phyloP scores from a whole-genome alignment of 148 eudicot species.

The Chenopodium suecicum region DNA sequence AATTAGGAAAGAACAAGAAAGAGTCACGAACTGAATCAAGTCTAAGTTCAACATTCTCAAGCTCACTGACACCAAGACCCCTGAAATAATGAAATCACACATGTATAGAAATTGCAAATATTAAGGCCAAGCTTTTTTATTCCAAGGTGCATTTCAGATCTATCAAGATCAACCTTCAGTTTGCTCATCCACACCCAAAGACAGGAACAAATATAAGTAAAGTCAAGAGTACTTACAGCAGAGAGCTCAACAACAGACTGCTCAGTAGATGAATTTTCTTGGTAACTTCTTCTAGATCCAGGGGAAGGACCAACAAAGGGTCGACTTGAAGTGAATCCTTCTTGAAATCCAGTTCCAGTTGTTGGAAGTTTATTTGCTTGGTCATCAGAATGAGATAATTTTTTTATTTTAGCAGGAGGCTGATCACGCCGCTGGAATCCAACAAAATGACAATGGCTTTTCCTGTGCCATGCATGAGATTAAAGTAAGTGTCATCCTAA shows the following conservation, averaged over 20 bases:
- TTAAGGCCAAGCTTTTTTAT: background rate
- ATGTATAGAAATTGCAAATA: background rate
- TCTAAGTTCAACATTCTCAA: background rate
- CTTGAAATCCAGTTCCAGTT: constrained; percentile 15
- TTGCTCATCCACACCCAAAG: background rate
- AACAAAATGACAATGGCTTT: constrained; percentile 62
- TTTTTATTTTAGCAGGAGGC: constrained; percentile 38
- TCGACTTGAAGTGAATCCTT: constrained; percentile 7
- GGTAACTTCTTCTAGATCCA: constrained; percentile 27
- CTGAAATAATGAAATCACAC: background rate
- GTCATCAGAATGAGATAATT: constrained; percentile 27
- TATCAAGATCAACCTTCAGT: background rate
- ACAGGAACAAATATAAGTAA: background rate
- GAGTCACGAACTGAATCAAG: background rate
- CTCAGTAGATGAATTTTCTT: constrained; percentile 26
- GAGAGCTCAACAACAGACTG: constrained; percentile 38
- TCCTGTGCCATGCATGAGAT: constrained; percentile 47
- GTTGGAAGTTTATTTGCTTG: constrained; percentile 21
- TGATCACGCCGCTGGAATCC: constrained; percentile 48
- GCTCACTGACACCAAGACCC: background rate
- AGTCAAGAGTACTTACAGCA: constrained; percentile 44
- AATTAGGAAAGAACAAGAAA: background rate
- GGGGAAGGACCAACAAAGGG: constrained; percentile 30
- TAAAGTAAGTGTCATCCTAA: background rate
- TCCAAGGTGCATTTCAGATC: background rate